Base-by-base conservation (phyloP, 306 rosid species). In the Pueraria montana region DNA sequence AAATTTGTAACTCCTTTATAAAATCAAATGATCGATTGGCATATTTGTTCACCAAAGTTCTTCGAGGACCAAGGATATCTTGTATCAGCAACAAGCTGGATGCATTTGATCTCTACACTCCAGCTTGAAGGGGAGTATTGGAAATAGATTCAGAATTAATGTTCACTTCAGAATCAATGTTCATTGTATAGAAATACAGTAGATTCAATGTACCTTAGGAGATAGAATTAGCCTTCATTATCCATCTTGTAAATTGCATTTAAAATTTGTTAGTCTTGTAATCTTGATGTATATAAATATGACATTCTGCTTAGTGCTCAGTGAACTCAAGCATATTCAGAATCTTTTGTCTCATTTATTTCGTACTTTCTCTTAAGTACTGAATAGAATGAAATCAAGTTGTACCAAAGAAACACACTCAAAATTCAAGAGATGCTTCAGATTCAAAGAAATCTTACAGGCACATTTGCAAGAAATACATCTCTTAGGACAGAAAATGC, bases 401-500 rank as follows among this genome's bases (percentile, higher is more conserved):
- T 58, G 62, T 13, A 27, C 56, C 14, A 62, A 52, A 43, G 2
- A 62, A 74, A 80, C 72, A 59, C 36, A 58, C 4, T 10, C 49
- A 59, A 65, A 69, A 72, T 30, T 74, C 74, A 82, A 67, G 70
- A 63, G 59, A 32, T 38, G 14, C 26, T 72, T 30, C 38, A 76
- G 7, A 46, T 75, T 55, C 48, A 49, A 90, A 70, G 21, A 76
- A 21, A 80, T 83, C 90, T 74, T 86, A 94, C 98, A 5, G 91
- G 93, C 50, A 95, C 97, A 59, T 95, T 91, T 14, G 99, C 97
- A 67, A 95, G 88, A 89, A 95, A 91, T 46, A 88, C 88, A 74
- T 93, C 92, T 74, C 88, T 91, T 72, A 95, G 92, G 82, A 89
- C 72, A 11, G 81, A 56, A 62, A 83, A 74, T 27, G 89, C 96